Evolutionary conservation across 805 yeast genomes (phyloP), one percentile per base, ranked within the genome.

Genomic region (Clavispora phyllophila): DNA sequence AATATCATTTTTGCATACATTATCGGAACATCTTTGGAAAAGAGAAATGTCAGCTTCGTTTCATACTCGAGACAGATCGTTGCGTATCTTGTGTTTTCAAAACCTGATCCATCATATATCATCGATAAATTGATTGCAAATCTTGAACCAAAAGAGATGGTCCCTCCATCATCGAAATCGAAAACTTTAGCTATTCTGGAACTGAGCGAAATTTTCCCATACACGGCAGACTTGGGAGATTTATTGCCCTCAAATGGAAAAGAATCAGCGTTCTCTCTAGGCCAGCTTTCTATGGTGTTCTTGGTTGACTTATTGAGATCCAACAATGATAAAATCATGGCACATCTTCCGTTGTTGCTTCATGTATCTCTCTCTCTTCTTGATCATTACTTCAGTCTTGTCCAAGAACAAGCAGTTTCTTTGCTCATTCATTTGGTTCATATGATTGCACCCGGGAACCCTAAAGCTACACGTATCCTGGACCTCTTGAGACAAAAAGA

Each of bases 271-370:
- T 85, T 93, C 50, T 89, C 97, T 0, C 69, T 81, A 40, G 93
- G 96, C 3, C 98, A 93, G 56, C 61, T 93, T 26, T 88, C 96
- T 0, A 75, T 87, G 61, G 82, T 93, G 0, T 83, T 90, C 50
- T 64, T 93, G 43, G 95, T 88, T 2, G 97, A 93, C 57, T 63
- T 91, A 34, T 70, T 88, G 40, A 75, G 84, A 4, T 69, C 78
- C 14, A 83, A 87, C 1, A 78, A 76, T 41, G 91, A 86, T 12
- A 66, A 81, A 9, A 68, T 85, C 50, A 66, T 70, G 38, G 68
- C 74, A 1, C 76, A 79, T 37, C 63, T 90, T 8, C 88, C 98
- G 0, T 62, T 87, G 9, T 62, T 93, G 22, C 61, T 93, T 10
- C 98, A 93, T 53, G 79, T 85, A 1, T 76, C 89, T 1, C 77